Percentiles rank a stretch among this genome's conserved stretches.
These are phyloP conservation scores for Populus tremula DNA, from an alignment of 345 rosid genomes.

Conservation along the genomic window DNA sequence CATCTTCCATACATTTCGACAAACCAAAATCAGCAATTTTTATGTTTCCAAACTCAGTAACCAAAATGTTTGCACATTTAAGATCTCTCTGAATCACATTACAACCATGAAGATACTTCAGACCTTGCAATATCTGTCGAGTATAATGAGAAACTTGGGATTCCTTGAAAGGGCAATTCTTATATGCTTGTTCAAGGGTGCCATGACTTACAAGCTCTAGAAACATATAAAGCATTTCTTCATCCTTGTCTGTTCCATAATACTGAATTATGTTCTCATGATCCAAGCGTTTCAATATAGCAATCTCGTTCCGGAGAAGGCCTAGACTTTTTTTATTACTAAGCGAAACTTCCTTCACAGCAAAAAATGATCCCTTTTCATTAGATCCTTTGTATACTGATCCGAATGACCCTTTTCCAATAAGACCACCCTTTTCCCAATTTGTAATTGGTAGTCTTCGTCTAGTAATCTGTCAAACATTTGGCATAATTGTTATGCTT, in stretches of 20 bases:
- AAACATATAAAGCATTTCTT: conserved; percentile 20
- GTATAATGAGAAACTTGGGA: conserved; percentile 27
- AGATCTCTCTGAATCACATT: conserved; percentile 34
- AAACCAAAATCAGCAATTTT: conserved; percentile 40
- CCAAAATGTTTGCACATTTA: conserved; percentile 44
- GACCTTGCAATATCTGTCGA: not conserved
- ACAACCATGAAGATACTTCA: conserved; percentile 17
- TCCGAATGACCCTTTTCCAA: not conserved
- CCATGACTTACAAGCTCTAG: conserved; percentile 32
- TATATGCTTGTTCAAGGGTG: conserved; percentile 17
- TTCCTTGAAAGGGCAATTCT: conserved; percentile 15
- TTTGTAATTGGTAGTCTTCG: no score
- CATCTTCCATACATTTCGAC: conserved; percentile 20
- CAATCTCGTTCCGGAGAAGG: not conserved
- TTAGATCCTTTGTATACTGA: not conserved
- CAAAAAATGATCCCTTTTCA: not conserved
- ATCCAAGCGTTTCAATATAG: not conserved
- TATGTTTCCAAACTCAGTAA: conserved; percentile 32
- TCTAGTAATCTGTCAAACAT: no score
- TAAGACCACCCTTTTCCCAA: no score
- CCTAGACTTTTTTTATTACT: accelerated
- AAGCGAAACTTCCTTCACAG: not conserved
- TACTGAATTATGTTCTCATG: not conserved
- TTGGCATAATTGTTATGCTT: no score
- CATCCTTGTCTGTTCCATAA: conserved; percentile 11